Evolutionary conservation across 257 asterid genomes (phyloP).

Genomic region (Salvia hispanica): DNA sequence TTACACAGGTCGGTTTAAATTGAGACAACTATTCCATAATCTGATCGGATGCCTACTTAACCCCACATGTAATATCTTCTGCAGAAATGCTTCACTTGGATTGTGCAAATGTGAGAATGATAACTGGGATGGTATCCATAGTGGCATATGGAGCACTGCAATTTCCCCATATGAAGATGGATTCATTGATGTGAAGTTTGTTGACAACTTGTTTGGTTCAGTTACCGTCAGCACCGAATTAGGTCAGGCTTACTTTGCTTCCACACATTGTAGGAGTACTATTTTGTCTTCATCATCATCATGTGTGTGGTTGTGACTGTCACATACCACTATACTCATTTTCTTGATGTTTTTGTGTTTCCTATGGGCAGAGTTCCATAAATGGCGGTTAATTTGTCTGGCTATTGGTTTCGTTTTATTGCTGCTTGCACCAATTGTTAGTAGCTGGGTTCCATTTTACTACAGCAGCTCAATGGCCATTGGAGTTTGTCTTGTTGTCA

Average conservation of each 20-base stretch:
- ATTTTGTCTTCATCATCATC: neutral
- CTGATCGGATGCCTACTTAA: constrained; percentile 2
- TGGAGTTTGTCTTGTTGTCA: constrained; percentile 76
- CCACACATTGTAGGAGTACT: constrained; percentile 5
- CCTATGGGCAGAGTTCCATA: constrained; percentile 64
- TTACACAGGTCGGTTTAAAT: constrained; percentile 51
- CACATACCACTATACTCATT: constrained; percentile 16
- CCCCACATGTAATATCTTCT: constrained; percentile 18
- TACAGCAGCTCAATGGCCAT: constrained; percentile 93
- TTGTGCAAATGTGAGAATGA: constrained; percentile 71
- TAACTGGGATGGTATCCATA: constrained; percentile 66
- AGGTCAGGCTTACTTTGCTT: constrained; percentile 48
- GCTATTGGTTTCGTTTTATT: constrained; percentile 63
- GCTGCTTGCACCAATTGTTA: constrained; percentile 77
- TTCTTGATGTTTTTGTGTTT: neutral
- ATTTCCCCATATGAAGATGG: constrained; percentile 72
- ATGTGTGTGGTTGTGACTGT: neutral
- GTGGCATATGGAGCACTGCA: constrained; percentile 58
- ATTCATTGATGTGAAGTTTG: constrained; percentile 75
- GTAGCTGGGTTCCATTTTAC: constrained; percentile 94
- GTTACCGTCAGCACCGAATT: constrained; percentile 54
- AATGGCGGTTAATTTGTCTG: constrained; percentile 69
- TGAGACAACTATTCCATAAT: neutral
- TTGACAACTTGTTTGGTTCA: constrained; percentile 64
- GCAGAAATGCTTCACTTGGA: constrained; percentile 79